phyloP scores from a whole-genome alignment of 441 rosid species.

The Erodium texanum region DNA sequence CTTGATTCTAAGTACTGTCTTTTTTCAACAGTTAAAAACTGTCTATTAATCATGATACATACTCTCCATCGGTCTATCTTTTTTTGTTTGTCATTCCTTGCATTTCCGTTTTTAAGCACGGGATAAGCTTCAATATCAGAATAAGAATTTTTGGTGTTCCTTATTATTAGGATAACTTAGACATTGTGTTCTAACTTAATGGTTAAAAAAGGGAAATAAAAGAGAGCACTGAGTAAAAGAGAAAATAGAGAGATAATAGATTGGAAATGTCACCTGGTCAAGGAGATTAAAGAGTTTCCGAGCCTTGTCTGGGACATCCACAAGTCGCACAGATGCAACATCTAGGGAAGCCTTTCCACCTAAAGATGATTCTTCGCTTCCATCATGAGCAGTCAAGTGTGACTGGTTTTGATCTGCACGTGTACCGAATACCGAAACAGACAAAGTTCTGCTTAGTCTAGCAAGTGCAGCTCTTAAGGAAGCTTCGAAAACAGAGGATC shows the following conservation, averaged over 20 bases:
- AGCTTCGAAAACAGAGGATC: slow-evolving; percentile 94
- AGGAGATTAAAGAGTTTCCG: slow-evolving; percentile 71
- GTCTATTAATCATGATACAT: not conserved
- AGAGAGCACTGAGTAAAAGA: not conserved
- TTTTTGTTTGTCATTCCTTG: too few relatives aligned
- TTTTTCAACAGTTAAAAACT: too few relatives aligned
- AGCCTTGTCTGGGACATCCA: slow-evolving; percentile 84
- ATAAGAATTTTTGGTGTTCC: not conserved
- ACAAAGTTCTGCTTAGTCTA: slow-evolving; percentile 78
- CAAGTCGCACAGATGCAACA: slow-evolving; percentile 79
- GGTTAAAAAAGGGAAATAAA: not conserved
- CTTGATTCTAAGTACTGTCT: too few relatives aligned
- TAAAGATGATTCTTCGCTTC: slow-evolving; percentile 39
- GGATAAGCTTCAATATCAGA: not conserved
- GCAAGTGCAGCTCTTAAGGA: slow-evolving; percentile 86
- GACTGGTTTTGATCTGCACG: slow-evolving; percentile 64
- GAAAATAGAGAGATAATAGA: not conserved
- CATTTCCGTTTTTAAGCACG: not conserved
- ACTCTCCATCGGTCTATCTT: not conserved
- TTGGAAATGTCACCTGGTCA: slow-evolving; percentile 46
- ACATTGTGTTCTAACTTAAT: not conserved
- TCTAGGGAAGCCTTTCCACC: slow-evolving; percentile 89
- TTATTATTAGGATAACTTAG: not conserved
- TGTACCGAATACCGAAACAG: slow-evolving; percentile 66
- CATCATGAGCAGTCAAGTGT: slow-evolving; percentile 39